A percentile compares a stretch with the other conserved stretches of the same genome.
Evolutionary conservation across 2,329 filamentous ascomycete species (phyloP).

Genomic region (Colletotrichum sp.): DNA sequence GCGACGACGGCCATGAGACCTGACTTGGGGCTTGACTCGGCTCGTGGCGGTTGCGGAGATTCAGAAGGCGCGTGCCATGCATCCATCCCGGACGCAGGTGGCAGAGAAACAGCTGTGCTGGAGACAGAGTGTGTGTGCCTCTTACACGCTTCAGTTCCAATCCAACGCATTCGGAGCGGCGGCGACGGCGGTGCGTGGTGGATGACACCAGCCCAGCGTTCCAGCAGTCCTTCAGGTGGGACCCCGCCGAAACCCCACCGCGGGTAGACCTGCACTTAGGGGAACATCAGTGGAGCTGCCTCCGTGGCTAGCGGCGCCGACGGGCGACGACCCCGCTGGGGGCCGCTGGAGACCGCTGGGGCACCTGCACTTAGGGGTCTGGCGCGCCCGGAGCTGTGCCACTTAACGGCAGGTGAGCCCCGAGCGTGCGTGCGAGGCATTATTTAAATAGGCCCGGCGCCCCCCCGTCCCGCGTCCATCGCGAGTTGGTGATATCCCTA

Average conservation of each 20-base stretch:
- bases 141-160: neutral
- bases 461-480: neutral
- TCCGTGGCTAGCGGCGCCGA: neutral
- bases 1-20: neutral
- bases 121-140: neutral
- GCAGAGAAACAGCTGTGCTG: neutral
- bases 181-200: neutral
- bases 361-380: slow-evolving; percentile 25
- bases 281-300: slow-evolving; percentile 11
- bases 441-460: slow-evolving; percentile 14
- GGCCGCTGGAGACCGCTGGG: slow-evolving; percentile 3
- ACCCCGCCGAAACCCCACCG: neutral
- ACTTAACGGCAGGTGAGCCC: slow-evolving; percentile 18
- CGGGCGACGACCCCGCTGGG: neutral
- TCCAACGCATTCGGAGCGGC: neutral
- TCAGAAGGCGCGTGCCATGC: neutral
- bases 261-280: slow-evolving; percentile 22
- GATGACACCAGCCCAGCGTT: neutral
- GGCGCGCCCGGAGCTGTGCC: slow-evolving; percentile 17
- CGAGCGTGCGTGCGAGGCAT: neutral
- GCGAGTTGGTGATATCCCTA: slow-evolving; percentile 13
- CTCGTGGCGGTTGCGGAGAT: slow-evolving; percentile 5
- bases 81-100: neutral
- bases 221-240: neutral
- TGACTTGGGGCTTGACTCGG: neutral